These are phyloP conservation scores for Fagus sylvatica DNA, from an alignment of 306 rosid genomes.

Conservation along the genomic window DNA sequence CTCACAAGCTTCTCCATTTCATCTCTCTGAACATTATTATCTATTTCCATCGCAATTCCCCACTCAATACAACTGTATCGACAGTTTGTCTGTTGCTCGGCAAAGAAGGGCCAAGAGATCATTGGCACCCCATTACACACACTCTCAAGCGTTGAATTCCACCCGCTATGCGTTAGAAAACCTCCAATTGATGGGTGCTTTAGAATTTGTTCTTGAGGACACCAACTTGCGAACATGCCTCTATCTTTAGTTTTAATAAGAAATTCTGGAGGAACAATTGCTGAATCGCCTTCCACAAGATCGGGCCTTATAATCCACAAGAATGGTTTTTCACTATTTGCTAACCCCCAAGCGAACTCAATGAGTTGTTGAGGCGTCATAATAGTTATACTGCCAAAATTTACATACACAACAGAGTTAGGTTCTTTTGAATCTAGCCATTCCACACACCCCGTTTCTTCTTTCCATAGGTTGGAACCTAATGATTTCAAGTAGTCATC, in stretches of 20 bases:
- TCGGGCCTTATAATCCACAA: conserved; percentile 58
- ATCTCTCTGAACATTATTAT: conserved; percentile 40
- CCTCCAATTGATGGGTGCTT: conserved; percentile 46
- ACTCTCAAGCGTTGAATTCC: conserved; percentile 52
- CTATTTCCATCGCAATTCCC: conserved; percentile 44
- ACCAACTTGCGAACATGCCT: conserved; percentile 43
- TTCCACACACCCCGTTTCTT: conserved; percentile 40
- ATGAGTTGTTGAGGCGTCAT: conserved; percentile 38
- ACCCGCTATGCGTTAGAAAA: conserved; percentile 46
- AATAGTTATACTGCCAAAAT: conserved; percentile 42
- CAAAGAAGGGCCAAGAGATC: conserved; percentile 44
- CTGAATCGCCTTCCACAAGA: conserved; percentile 30
- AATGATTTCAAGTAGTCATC: conserved; percentile 5
- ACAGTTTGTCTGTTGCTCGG: conserved; percentile 36
- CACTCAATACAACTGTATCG: conserved; percentile 39
- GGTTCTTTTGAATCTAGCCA: conserved; percentile 49
- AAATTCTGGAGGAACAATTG: conserved; percentile 32
- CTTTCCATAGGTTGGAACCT: conserved; percentile 46
- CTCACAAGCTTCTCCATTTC: conserved; percentile 46
- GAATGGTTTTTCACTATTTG: conserved; percentile 35
- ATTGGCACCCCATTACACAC: conserved; percentile 41
- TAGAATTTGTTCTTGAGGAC: conserved; percentile 53
- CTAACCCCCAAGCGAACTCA: conserved; percentile 55
- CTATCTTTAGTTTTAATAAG: conserved; percentile 31
- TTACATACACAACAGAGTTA: conserved; percentile 40